Evolutionary conservation across 441 rosid species (phyloP), one percentile per base, ranked within the genome.

Genomic region (Bocquillonia castaneifolia): DNA sequence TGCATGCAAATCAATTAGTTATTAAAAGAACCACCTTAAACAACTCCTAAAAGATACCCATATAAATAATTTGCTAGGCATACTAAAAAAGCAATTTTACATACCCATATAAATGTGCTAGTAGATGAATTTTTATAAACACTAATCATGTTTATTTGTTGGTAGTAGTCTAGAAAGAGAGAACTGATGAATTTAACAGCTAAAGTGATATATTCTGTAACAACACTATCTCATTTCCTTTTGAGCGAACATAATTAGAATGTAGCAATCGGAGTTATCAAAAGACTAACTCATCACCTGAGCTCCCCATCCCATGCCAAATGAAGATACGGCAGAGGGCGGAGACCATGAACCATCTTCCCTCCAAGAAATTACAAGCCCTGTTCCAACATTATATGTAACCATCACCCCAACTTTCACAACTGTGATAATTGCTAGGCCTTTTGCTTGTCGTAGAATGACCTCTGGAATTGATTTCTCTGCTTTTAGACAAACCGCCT

Each of bases 291-390:
- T 45, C 10, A 58, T 80, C 73, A 91, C 99, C 96, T 94, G 99
- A 76, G 97, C 94, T 69, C 98, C 97, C 99, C 99, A 94, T 72
- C 99, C 99, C 72, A 86, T 39, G 76, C 99, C 97, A 70, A 87
- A 86, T 34, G 99, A 80, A 72, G 97, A 88, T 72, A 94, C 78
- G 68, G 99, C 96, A 2, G 93, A 90, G 20, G 97, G 99, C 54
- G 99, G 94, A 74, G 99, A 94, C 97, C 99, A 94, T 9, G 94
- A 88, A 52, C 90, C 94, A 72, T 92, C 93, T 75, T 85, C 86
- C 78, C 94, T 84, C 25, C 84, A 90, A 73, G 96, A 91, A 86
- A 92, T 64, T 63, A 88, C 96, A 25, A 94, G 84, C 25, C 99
- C 99, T 1, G 99, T 94, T 63, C 99, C 99, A 69, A 94, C 77